These are phyloP conservation scores for Ascochyta pisi DNA, from an alignment of 2,329 filamentous ascomycete species.

Conservation along the genomic window DNA sequence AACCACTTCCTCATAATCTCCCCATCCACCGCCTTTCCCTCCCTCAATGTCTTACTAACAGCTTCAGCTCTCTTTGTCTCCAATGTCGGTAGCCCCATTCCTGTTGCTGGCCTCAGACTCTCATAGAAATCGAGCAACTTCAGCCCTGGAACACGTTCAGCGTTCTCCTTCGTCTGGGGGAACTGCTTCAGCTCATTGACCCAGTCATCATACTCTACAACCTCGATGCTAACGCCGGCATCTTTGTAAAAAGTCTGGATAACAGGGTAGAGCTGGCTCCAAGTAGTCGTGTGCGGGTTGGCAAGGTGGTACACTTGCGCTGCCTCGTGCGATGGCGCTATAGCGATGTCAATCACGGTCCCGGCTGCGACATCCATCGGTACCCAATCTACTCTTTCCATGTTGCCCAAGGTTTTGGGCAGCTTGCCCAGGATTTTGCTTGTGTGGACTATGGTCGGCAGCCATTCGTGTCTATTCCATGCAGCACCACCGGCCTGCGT, in stretches of 20 bases:
- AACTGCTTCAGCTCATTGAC: conserved; percentile 12
- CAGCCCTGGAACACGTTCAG: conserved; percentile 13
- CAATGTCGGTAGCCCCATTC: conserved; percentile 11
- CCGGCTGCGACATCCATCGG: conserved; percentile 25
- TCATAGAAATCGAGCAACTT: conserved; percentile 20
- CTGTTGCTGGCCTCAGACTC: not conserved
- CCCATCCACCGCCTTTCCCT: not conserved
- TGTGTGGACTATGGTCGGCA: conserved; percentile 34
- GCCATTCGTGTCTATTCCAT: conserved; percentile 39
- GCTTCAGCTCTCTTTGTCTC: conserved; percentile 4
- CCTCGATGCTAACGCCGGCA: not conserved
- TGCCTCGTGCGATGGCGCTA: not conserved
- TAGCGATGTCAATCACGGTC: conserved; percentile 9
- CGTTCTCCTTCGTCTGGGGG: conserved; percentile 16
- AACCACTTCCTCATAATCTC: conserved; percentile 8
- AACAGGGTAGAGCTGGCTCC: conserved; percentile 7
- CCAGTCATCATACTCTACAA: conserved; percentile 15
- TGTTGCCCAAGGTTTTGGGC: conserved; percentile 23
- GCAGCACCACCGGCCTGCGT: conserved; percentile 16
- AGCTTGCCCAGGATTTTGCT: conserved; percentile 26
- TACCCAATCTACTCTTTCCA: conserved; percentile 36
- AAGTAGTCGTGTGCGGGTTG: conserved; percentile 10
- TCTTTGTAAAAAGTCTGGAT: conserved; percentile 8
- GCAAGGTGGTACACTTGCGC: conserved; percentile 10
- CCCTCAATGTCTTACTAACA: conserved; percentile 1